Conservation (phyloP, 345 rosid genomes). For the Linum trigynum region DNA sequence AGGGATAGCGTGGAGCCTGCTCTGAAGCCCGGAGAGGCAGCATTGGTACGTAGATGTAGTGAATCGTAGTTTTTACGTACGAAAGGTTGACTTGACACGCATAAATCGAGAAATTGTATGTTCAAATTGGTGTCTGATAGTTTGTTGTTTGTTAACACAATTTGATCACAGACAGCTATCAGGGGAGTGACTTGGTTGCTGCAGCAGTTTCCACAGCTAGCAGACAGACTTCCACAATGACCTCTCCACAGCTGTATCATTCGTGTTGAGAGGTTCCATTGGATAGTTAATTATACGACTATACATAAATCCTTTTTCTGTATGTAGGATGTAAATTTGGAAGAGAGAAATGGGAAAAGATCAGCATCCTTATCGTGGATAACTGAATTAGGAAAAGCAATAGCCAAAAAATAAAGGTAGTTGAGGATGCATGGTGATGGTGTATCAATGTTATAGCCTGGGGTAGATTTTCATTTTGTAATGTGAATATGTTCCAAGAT, state of each 20-base stretch:
- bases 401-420: too few relatives aligned
- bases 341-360: too few relatives aligned
- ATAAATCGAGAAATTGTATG: neutral
- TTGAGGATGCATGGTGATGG: too few relatives aligned
- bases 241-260: neutral
- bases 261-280: neutral
- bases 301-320: neutral
- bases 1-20: constrained; percentile 82
- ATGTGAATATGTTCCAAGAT: too few relatives aligned
- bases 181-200: constrained; percentile 66
- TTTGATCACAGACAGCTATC: constrained; percentile 46
- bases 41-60: constrained; percentile 40
- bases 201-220: constrained; percentile 67
- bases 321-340: too few relatives aligned
- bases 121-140: neutral
- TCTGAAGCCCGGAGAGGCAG: constrained; percentile 75
- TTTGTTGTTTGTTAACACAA: neutral
- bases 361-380: too few relatives aligned
- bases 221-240: constrained; percentile 24
- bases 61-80: too few relatives aligned
- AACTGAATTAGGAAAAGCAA: too few relatives aligned
- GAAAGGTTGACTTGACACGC: too few relatives aligned
- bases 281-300: too few relatives aligned
- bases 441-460: too few relatives aligned
- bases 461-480: too few relatives aligned